These are phyloP conservation scores for Trametes elegans DNA, from an alignment of 768 basidiomycete species.

Conservation along the genomic window DNA sequence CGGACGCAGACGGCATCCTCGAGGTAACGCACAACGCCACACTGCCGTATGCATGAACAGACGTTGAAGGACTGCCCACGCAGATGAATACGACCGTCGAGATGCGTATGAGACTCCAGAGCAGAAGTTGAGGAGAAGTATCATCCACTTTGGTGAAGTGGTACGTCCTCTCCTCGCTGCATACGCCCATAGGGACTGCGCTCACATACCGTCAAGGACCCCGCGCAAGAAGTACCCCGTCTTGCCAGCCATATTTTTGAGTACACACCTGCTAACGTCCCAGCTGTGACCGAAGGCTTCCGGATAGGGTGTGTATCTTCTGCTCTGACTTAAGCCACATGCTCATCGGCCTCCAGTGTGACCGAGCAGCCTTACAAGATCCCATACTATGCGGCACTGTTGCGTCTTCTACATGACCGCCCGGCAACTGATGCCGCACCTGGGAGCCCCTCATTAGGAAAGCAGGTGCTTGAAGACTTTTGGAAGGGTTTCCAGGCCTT, in stretches of 20 bases:
- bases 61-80: background rate
- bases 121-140: constrained; percentile 61
- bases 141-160: constrained; percentile 80
- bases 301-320: constrained; percentile 58
- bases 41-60: background rate
- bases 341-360: constrained; percentile 46
- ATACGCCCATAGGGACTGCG: background rate
- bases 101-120: constrained; percentile 69
- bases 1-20: constrained; percentile 22
- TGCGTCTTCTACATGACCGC: constrained; percentile 63
- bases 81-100: constrained; percentile 67
- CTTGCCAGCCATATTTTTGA: constrained; percentile 66
- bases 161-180: constrained; percentile 43
- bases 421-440: constrained; percentile 33
- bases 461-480: constrained; percentile 80
- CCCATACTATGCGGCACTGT: constrained; percentile 80
- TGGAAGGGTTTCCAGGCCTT: constrained; percentile 89
- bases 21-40: constrained; percentile 22
- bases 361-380: constrained; percentile 95
- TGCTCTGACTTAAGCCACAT: background rate
- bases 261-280: constrained; percentile 53
- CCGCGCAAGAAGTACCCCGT: constrained; percentile 63
- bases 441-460: constrained; percentile 49
- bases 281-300: constrained; percentile 69
- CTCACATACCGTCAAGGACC: constrained; percentile 54